Percentiles rank a stretch among this genome's conserved stretches.
These are phyloP conservation scores for Angomonas ambiguus DNA, from an alignment of 208 protist genomes.

Conservation along the genomic window DNA sequence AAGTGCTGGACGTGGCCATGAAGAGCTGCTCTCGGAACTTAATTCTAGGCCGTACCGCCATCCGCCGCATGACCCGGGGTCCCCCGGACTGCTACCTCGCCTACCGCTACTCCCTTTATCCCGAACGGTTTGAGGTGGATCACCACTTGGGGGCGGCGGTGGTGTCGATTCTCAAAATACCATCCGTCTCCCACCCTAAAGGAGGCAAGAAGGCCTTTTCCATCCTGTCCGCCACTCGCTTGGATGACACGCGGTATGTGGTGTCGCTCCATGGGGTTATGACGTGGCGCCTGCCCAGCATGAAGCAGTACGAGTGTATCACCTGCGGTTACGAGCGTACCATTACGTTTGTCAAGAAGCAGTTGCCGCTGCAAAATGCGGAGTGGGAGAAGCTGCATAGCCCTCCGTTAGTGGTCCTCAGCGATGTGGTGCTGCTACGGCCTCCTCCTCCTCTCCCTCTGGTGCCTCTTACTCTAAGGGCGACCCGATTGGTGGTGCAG, in stretches of 20 bases:
- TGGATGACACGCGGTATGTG: conserved; percentile 23
- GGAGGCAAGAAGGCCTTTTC: conserved; percentile 10
- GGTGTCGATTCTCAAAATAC: conserved; percentile 20
- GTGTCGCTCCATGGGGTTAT: conserved; percentile 78
- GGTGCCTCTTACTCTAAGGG: neutral
- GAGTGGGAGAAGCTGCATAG: conserved; percentile 56
- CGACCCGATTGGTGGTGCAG: conserved; percentile 58
- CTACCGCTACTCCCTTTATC: conserved; percentile 75
- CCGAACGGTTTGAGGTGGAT: conserved; percentile 42
- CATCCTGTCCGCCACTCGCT: conserved; percentile 5
- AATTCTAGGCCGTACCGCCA: conserved; percentile 47
- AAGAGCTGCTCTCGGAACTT: conserved; percentile 67
- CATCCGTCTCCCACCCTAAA: neutral
- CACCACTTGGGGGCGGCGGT: conserved; percentile 59
- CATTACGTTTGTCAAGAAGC: conserved; percentile 53
- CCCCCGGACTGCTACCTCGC: conserved; percentile 55
- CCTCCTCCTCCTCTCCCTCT: conserved; percentile 2
- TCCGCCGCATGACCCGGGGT: conserved; percentile 58
- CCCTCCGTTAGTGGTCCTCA: conserved; percentile 58
- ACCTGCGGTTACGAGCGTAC: conserved; percentile 55
- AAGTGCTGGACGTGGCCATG: conserved; percentile 78
- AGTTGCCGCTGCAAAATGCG: conserved; percentile 43
- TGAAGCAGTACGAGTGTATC: conserved; percentile 43
- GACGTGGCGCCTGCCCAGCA: conserved; percentile 76
- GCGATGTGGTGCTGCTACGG: conserved; percentile 61